phyloP scores from a whole-genome alignment of 129 eudicot genomes.

The Artemisia tridentata region DNA sequence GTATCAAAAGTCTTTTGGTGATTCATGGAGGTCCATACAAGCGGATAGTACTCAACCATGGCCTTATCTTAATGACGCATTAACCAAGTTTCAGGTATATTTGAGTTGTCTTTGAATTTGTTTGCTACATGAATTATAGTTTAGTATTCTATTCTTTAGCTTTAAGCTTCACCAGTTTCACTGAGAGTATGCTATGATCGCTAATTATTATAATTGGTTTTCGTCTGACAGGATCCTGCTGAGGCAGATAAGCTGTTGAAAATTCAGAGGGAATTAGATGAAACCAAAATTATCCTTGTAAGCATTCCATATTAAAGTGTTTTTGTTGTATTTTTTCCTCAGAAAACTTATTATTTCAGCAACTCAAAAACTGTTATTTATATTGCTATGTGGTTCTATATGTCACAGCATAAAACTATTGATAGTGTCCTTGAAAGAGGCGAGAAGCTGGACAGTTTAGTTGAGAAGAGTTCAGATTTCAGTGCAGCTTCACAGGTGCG shows the following conservation, averaged over 20 bases:
- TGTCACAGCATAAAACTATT: conserved; percentile 80
- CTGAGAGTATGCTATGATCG: neutral
- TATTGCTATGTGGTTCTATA: conserved; percentile 1
- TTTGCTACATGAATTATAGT: neutral
- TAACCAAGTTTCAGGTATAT: conserved; percentile 78
- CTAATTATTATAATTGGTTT: neutral
- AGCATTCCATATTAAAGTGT: conserved; percentile 26
- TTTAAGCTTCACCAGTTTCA: neutral
- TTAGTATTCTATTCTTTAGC: conserved; percentile 1
- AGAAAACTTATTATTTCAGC: neutral
- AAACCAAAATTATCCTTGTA: conserved; percentile 93
- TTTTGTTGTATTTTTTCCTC: neutral
- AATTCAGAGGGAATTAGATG: conserved; percentile 94
- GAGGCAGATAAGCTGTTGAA: conserved; percentile 95
- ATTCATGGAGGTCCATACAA: conserved; percentile 74
- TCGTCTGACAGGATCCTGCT: conserved; percentile 65
- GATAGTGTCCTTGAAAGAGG: conserved; percentile 96
- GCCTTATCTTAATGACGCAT: conserved; percentile 85
- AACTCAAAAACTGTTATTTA: neutral
- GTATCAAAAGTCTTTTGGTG: conserved; percentile 82
- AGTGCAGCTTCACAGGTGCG: conserved; percentile 92
- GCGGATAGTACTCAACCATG: conserved; percentile 72
- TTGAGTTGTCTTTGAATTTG: neutral
- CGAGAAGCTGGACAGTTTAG: conserved; percentile 86
- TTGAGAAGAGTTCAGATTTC: conserved; percentile 94